Evolutionary conservation across 2,329 filamentous ascomycete species (phyloP).

Genomic region (Domatiomyces globalis): DNA sequence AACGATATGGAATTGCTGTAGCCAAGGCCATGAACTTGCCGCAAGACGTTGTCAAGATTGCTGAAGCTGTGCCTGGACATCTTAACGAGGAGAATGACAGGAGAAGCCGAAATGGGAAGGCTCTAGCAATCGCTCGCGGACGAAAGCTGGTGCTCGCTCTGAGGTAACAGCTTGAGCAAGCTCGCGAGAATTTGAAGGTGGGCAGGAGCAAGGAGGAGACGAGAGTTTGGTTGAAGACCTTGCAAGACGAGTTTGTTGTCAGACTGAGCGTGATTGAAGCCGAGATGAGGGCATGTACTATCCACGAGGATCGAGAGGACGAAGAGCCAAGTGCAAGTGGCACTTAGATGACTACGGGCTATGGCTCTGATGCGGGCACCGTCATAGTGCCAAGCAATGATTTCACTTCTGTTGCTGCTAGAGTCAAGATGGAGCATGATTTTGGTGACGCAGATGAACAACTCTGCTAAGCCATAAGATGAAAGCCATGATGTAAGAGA

Average conservation of each 20-base stretch:
- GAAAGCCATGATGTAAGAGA: too few species aligned
- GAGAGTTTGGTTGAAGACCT: slow-evolving; percentile 45
- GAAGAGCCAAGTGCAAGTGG: neutral
- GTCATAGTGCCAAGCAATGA: neutral
- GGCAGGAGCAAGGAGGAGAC: slow-evolving; percentile 52
- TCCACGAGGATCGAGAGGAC: neutral
- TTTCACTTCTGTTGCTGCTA: neutral
- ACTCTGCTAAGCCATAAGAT: too few species aligned
- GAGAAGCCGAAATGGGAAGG: slow-evolving; percentile 45
- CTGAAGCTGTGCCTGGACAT: slow-evolving; percentile 49
- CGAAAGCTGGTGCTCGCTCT: slow-evolving; percentile 61
- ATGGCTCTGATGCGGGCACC: neutral
- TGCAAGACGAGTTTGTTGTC: slow-evolving; percentile 62
- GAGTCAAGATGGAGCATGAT: neutral
- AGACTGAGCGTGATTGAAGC: slow-evolving; percentile 54
- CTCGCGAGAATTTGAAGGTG: slow-evolving; percentile 37
- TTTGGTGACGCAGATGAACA: neutral
- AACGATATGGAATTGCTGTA: slow-evolving; percentile 72
- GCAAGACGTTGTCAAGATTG: slow-evolving; percentile 48
- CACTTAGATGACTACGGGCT: neutral
- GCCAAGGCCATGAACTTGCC: slow-evolving; percentile 65
- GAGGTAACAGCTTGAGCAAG: slow-evolving; percentile 57
- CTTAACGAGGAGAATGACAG: slow-evolving; percentile 45
- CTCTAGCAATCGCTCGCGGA: slow-evolving; percentile 45
- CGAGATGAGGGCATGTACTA: slow-evolving; percentile 10